Evolutionary conservation across 768 basidiomycete species (phyloP), one percentile per base, ranked within the genome.

Genomic region (Hypholoma sublateritium): DNA sequence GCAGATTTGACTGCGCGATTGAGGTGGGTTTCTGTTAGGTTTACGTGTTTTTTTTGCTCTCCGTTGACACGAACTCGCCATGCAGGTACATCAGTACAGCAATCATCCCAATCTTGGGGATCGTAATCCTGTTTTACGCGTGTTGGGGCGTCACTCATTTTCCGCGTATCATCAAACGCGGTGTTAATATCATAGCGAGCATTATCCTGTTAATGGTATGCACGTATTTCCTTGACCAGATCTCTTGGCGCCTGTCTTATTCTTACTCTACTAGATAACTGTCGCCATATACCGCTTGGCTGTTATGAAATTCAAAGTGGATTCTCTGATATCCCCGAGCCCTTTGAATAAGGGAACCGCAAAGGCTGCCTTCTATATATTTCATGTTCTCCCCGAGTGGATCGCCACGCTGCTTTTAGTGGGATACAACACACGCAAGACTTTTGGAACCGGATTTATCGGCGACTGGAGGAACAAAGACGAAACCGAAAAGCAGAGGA

Each of bases 331-430:
- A 2, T 75, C 69, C 0, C 69, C 72, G 14, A 72, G 65, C 28
- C 66, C 72, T 0, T 65, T 73, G n/a, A 75, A 77, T 59, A 70
- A 68, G 13, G 50, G 65, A 2, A 50, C 51, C 13, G 73, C 69
- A 21, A 80, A 80, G 63, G 70, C 70, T 1, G 56, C 62, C 0
- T 80, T 80, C 60, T 81, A 81, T 56, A 59, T 79, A 12, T 73
- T 78, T 54, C 78, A 80, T 51, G 67, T 74, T n/a, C 61, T 79
- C 3, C 78, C 77, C 2, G 79, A 80, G 57, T 79, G 76, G 76
- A 36, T 77, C 21, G 65, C 69, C 7, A 67, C 22, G 4, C 16
- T 42, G 13, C 19, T 48, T 19, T 1, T 55, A 2, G 36, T 47
- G 9, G 34, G 21, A 7, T 43, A 28, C n/a, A 47, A 55, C 34